phyloP scores from a whole-genome alignment of 2,329 filamentous ascomycete genomes.

The Aspergillus sp. region DNA sequence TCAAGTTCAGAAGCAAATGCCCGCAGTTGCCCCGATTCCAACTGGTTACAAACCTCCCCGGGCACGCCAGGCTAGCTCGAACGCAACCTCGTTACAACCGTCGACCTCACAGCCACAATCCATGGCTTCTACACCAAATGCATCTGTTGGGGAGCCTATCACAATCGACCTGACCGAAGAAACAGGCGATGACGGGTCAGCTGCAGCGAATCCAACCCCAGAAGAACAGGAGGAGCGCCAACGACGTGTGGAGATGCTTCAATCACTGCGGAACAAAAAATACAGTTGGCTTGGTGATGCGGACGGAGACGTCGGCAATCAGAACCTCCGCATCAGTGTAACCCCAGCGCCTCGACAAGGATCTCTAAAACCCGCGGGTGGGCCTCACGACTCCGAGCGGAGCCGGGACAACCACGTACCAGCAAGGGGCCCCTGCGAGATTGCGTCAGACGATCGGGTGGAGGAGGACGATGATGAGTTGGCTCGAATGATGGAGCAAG shows the following conservation, averaged over 20 bases:
- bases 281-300: slow-evolving; percentile 32
- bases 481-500: slow-evolving; percentile 28
- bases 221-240: slow-evolving; percentile 6
- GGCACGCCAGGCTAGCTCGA: not conserved
- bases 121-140: not conserved
- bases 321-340: not conserved
- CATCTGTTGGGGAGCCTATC: slow-evolving; percentile 6
- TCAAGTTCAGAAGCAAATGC: slow-evolving; percentile 20
- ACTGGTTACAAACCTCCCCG: slow-evolving; percentile 22
- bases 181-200: slow-evolving; percentile 1
- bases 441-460: not conserved
- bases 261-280: slow-evolving; percentile 31
- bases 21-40: slow-evolving; percentile 21
- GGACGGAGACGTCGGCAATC: not conserved
- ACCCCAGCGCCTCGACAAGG: not conserved
- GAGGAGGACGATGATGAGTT: slow-evolving; percentile 25
- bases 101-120: not conserved
- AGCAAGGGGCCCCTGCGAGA: not conserved
- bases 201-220: not conserved
- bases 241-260: slow-evolving; percentile 23
- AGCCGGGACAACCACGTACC: not conserved
- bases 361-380: not conserved
- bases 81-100: not conserved
- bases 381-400: not conserved
- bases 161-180: slow-evolving; percentile 27